These are phyloP conservation scores for Aspergillus latus DNA, from an alignment of 2,329 filamentous ascomycete species.

Conservation along the genomic window DNA sequence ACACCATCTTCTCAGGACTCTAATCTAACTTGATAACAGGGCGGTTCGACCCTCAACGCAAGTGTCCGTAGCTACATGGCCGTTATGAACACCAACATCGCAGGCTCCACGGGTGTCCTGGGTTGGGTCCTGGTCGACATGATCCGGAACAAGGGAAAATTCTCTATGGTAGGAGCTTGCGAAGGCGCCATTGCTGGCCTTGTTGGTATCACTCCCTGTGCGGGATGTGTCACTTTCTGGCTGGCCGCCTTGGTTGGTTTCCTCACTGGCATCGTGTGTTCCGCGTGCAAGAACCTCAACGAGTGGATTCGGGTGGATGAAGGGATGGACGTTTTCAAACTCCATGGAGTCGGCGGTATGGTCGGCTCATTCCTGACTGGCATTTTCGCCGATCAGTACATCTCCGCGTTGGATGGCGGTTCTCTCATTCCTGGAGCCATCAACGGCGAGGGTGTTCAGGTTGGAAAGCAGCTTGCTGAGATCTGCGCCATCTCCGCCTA, in stretches of 20 bases:
- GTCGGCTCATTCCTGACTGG: slow-evolving; percentile 59
- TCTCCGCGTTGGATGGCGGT: slow-evolving; percentile 50
- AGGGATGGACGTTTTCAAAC: slow-evolving; percentile 60
- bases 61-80: slow-evolving; percentile 56
- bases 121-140: slow-evolving; percentile 57
- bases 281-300: slow-evolving; percentile 52
- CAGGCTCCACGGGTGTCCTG: slow-evolving; percentile 54
- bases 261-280: slow-evolving; percentile 54
- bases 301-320: slow-evolving; percentile 58
- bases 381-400: slow-evolving; percentile 52
- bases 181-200: slow-evolving; percentile 59
- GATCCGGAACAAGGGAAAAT: slow-evolving; percentile 52
- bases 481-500: slow-evolving; percentile 56
- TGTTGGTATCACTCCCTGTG: slow-evolving; percentile 60
- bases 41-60: slow-evolving; percentile 55
- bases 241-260: slow-evolving; percentile 58
- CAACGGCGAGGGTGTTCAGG: slow-evolving; percentile 56
- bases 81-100: slow-evolving; percentile 59
- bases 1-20: not conserved
- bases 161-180: slow-evolving; percentile 58
- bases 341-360: slow-evolving; percentile 60
- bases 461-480: slow-evolving; percentile 58
- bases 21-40: slow-evolving; percentile 27
- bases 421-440: slow-evolving; percentile 51
- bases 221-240: slow-evolving; percentile 55